Base-by-base conservation (phyloP, 305 asterid genomes). In the Solanum aculeatissimum region DNA sequence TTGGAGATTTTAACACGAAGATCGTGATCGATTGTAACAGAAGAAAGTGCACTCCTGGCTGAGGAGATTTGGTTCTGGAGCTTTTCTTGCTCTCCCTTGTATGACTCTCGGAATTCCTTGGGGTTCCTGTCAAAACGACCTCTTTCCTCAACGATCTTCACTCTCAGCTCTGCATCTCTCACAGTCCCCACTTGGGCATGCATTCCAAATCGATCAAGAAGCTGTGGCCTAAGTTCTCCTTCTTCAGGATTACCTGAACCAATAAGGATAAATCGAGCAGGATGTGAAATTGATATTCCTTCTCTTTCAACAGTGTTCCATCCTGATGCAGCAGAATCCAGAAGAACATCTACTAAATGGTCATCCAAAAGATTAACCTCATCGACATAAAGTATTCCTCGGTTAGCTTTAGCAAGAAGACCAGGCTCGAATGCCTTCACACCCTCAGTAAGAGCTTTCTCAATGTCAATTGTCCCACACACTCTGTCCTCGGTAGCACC, bases 371-470 rank as follows among this genome's bases (percentile, higher is more conserved):
- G 98, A 86, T 96, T 96, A 66, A 96, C 99, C 86, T 96, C 99
- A n/a, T 96, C 99, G 3, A 96, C 98, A 15, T 96, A 96, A 7
- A 96, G 95, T 79, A 96, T 96, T 9, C 98, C 99, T 86, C 98
- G 79, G 86, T 96, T 96, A 19, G 99, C 97, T 87, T 96, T 96
- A 29, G 98, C 99, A 9, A 95, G 87, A 81, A 96, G 97, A 49
- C 99, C 98, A 7, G 99, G 98, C 92, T 96, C 99, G 65, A 96
- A 96, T 2, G 99, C 99, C 88, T 95, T 96, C 68, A 95, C 97
- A 25, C 99, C 99, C 86, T 96, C 98, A 0, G 98, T 94, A 19
- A 96, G 97, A 35, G 99, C 99, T 84, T 95, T 96, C 79, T 96
- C 99, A 58, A 95, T 95, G 92, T 96, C 99, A 12, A 96, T 96